phyloP scores from a whole-genome alignment of 2,329 filamentous ascomycete species.

The Rhynchosporium agropyri region DNA sequence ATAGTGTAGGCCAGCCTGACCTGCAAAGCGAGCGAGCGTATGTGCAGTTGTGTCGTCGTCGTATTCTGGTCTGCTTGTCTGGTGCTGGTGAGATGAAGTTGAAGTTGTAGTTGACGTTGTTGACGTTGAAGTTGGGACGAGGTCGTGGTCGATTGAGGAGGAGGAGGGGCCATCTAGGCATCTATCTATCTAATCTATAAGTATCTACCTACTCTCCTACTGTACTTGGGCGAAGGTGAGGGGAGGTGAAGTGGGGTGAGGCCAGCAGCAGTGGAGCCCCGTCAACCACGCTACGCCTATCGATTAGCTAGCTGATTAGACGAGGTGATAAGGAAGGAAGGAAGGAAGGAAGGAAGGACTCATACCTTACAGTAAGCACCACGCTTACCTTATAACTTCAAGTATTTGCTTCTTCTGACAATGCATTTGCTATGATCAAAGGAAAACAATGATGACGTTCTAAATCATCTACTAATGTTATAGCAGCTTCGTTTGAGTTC shows the following conservation, averaged over 20 bases:
- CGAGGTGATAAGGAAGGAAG: conserved; percentile 1
- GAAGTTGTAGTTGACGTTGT: neutral
- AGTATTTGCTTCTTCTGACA: no score
- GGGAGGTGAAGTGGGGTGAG: neutral
- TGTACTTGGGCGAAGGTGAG: neutral
- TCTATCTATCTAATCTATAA: no score
- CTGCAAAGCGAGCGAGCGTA: conserved; percentile 18
- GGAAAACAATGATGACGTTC: no score
- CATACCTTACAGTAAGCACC: no score
- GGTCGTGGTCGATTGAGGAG: no score
- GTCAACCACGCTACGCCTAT: conserved; percentile 3
- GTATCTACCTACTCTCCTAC: no score
- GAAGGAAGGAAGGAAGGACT: no score
- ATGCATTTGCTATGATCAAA: no score
- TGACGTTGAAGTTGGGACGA: no score
- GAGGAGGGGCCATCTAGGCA: neutral
- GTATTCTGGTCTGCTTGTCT: neutral
- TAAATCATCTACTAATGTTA: no score
- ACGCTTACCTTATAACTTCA: no score
- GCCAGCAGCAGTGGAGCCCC: conserved; percentile 10
- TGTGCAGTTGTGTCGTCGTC: conserved; percentile 10
- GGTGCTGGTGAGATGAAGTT: conserved; percentile 9
- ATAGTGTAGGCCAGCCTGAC: neutral
- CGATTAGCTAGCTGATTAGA: neutral
- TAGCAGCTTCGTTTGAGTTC: no score